Evolutionary conservation across 495 filamentous ascomycete genomes (phyloP).

Genomic region (Penicillium robsamsonii): DNA sequence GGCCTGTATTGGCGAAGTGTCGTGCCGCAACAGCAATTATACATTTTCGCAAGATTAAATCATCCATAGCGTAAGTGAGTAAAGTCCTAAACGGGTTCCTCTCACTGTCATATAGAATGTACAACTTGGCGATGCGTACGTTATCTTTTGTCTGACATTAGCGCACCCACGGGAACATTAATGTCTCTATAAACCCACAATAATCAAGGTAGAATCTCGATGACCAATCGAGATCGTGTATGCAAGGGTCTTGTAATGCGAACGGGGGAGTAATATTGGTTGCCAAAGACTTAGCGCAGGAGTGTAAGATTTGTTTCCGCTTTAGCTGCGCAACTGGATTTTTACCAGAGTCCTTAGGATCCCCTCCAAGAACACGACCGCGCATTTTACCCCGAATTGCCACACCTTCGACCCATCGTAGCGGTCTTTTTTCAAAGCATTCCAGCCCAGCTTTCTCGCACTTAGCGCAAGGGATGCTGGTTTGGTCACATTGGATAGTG

Average conservation of each 20-base stretch:
- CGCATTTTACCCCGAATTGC: constrained; percentile 42
- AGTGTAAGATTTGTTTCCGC: not conserved
- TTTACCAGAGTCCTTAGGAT: not conserved
- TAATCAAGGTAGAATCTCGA: constrained; percentile 12
- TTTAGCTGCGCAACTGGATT: not conserved
- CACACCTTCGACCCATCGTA: constrained; percentile 41
- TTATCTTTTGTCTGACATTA: constrained; percentile 28
- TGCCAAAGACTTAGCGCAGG: not conserved
- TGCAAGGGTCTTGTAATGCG: not conserved
- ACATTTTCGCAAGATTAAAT: constrained; percentile 45
- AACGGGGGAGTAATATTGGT: not conserved
- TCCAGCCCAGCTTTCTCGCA: constrained; percentile 40
- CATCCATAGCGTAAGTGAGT: constrained; percentile 42
- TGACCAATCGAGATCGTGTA: not conserved
- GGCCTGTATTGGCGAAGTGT: constrained; percentile 42
- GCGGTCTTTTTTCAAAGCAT: constrained; percentile 48
- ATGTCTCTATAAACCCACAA: not conserved
- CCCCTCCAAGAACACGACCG: not conserved
- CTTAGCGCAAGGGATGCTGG: constrained; percentile 27
- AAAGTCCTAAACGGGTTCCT: constrained; percentile 54
- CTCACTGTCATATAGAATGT: constrained; percentile 50
- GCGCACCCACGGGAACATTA: not conserved
- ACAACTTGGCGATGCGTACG: constrained; percentile 48
- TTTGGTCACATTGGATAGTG: constrained; percentile 51
- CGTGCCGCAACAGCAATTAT: constrained; percentile 53